phyloP scores from a whole-genome alignment of 345 rosid species.

The Arabis hirsuta region DNA sequence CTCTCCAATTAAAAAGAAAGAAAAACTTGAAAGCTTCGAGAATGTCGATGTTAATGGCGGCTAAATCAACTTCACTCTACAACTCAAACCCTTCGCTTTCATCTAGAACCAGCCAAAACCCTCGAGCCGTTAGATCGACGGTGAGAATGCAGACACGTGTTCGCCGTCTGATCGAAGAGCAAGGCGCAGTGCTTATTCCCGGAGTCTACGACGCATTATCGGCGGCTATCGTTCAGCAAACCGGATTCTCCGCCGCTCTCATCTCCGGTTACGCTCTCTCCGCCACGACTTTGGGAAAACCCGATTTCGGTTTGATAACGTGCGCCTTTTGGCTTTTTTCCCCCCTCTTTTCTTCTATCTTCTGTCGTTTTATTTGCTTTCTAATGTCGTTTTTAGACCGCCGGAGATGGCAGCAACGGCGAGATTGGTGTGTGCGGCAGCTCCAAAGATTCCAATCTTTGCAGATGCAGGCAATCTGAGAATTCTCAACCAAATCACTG shows the following conservation, averaged over 20 bases:
- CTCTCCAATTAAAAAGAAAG: too few species aligned
- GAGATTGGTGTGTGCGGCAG: conserved; percentile 51
- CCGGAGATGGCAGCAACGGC: conserved; percentile 62
- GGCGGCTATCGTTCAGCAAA: conserved; percentile 53
- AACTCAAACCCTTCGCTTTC: conserved; percentile 12
- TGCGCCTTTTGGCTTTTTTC: conserved; percentile 5
- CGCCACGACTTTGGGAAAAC: conserved; percentile 55
- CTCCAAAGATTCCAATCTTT: conserved; percentile 49
- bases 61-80: conserved; percentile 34
- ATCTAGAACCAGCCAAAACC: not conserved
- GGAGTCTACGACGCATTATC: conserved; percentile 65
- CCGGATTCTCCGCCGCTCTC: conserved; percentile 54
- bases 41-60: conserved; percentile 40
- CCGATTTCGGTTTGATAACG: conserved; percentile 62
- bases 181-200: conserved; percentile 53
- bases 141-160: conserved; percentile 56
- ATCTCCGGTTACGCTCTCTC: conserved; percentile 64
- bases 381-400: conserved; percentile 40
- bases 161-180: conserved; percentile 55
- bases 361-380: conserved; percentile 21
- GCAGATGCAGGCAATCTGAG: conserved; percentile 51
- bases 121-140: conserved; percentile 35
- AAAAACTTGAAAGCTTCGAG: not conserved
- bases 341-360: not conserved
- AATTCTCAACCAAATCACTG: not conserved